A percentile compares a stretch with the other conserved stretches of the same genome.
Conservation (phyloP, 345 rosid species). For the Angophora floribunda region DNA sequence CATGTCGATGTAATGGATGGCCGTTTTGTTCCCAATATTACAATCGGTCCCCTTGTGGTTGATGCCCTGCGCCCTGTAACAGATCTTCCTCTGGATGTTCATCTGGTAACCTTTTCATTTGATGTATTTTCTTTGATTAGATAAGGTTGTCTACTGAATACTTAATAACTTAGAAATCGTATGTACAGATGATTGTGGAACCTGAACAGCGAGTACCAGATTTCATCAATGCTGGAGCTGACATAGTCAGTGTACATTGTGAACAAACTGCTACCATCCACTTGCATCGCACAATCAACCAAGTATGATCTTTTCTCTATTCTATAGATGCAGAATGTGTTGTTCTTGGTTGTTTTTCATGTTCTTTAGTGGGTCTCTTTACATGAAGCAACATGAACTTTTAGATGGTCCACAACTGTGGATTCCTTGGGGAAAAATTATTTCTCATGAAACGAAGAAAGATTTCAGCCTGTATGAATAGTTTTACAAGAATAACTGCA, state of each 20-base stretch:
- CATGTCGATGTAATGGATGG: slow-evolving; percentile 99
- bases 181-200: slow-evolving; percentile 86
- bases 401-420: neutral
- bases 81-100: slow-evolving; percentile 96
- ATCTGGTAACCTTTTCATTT: slow-evolving; percentile 46
- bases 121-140: neutral
- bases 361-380: neutral
- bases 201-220: slow-evolving; percentile 91
- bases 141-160: neutral
- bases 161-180: slow-evolving; percentile 2
- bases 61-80: slow-evolving; percentile 92
- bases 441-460: neutral
- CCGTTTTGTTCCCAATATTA: slow-evolving; percentile 95
- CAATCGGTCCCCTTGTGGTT: slow-evolving; percentile 95
- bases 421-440: neutral
- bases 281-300: slow-evolving; percentile 81
- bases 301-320: slow-evolving; percentile 21
- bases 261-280: slow-evolving; percentile 95
- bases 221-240: slow-evolving; percentile 99
- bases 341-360: neutral
- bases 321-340: neutral
- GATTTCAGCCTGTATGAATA: neutral
- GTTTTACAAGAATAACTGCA: neutral
- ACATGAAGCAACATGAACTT: neutral
- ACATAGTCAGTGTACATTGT: slow-evolving; percentile 93